Evolutionary conservation across 106 monocot genomes (phyloP), one percentile per base, ranked within the genome.

Genomic region (Cymbidium sinense): DNA sequence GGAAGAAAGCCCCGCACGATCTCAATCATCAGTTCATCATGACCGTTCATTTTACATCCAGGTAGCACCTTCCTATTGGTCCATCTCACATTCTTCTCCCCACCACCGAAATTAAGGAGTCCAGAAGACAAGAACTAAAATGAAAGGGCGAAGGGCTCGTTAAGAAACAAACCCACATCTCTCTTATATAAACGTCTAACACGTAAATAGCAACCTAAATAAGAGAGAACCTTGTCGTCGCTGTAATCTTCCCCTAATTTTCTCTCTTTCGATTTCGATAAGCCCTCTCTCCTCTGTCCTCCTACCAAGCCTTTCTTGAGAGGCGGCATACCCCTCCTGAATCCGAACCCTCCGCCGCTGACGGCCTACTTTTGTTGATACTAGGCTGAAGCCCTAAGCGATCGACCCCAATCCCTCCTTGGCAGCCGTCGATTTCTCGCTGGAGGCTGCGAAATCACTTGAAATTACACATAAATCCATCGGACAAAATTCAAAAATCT

Each of bases 271-370:
- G 67, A 39, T 43, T 43, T 74, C 44, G 74, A 74, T 28, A 47
- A 43, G 27, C 28, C 74, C 74, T 5, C 74, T 44, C 74, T 27
- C 74, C 74, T 44, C 41, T 33, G 64, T 34, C 50, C 52, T 36
- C 58, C 61, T 12, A 58, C 77, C 35, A 0, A 2, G 0, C 52
- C 54, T 55, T 52, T 70, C 55, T 43, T 51, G 51, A 51, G 65
- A 36, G 77, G 39, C 37, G 37, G 64, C 77, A 31, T 77, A 76
- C 58, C 25, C 80, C 77, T 75, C 79, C 39, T 27, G 58, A 76
- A 79, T 75, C 79, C 76, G 41, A 84, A 84, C 33, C 79, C 25
- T 37, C 70, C 69, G 37, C 37, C 17, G 28, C 71, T 54, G 51
- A 61, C 77, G 72, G 80, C 83, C 47, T 43, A 64, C 15, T 80